Percentiles rank a stretch among this genome's conserved stretches.
Evolutionary conservation across 2,329 filamentous ascomycete species (phyloP).

Genomic region (Microsporum audouinii): DNA sequence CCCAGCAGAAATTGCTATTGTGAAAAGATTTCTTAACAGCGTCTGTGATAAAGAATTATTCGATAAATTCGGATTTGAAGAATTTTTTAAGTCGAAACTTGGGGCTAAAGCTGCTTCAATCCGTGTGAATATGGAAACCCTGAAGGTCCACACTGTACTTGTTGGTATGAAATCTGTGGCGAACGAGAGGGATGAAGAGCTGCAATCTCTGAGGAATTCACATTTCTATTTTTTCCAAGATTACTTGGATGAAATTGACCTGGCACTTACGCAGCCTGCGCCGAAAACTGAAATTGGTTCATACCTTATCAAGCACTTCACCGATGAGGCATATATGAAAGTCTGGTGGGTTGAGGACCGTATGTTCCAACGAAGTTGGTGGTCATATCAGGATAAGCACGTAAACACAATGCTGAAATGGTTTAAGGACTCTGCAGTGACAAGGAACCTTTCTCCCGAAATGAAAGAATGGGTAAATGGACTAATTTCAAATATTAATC

Average conservation of each 20-base stretch:
- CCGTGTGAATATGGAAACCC: slow-evolving; percentile 17
- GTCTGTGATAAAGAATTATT: slow-evolving; percentile 20
- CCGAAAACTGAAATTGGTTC: slow-evolving; percentile 17
- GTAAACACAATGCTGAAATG: slow-evolving; percentile 15
- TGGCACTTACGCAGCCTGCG: slow-evolving; percentile 15
- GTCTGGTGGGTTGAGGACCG: slow-evolving; percentile 17
- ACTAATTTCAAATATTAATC: slow-evolving; percentile 18
- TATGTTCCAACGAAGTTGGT: slow-evolving; percentile 12
- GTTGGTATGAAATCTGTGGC: slow-evolving; percentile 10
- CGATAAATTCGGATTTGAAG: slow-evolving; percentile 20
- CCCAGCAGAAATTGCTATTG: slow-evolving; percentile 18
- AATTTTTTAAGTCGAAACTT: slow-evolving; percentile 19
- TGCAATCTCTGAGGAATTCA: slow-evolving; percentile 6
- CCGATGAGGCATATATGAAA: slow-evolving; percentile 14
- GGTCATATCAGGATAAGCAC: slow-evolving; percentile 16
- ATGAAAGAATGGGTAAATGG: slow-evolving; percentile 19
- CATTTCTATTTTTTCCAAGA: slow-evolving; percentile 9
- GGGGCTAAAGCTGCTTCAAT: slow-evolving; percentile 15
- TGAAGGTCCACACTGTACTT: slow-evolving; percentile 7
- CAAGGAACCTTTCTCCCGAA: slow-evolving; percentile 16
- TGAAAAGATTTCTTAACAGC: slow-evolving; percentile 18
- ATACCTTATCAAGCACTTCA: slow-evolving; percentile 17
- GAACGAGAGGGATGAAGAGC: not conserved
- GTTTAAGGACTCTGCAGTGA: slow-evolving; percentile 21
- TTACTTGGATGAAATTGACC: slow-evolving; percentile 14